Evolutionary conservation across 2,329 filamentous ascomycete species (phyloP).

Genomic region (Calonectria ilicicola): DNA sequence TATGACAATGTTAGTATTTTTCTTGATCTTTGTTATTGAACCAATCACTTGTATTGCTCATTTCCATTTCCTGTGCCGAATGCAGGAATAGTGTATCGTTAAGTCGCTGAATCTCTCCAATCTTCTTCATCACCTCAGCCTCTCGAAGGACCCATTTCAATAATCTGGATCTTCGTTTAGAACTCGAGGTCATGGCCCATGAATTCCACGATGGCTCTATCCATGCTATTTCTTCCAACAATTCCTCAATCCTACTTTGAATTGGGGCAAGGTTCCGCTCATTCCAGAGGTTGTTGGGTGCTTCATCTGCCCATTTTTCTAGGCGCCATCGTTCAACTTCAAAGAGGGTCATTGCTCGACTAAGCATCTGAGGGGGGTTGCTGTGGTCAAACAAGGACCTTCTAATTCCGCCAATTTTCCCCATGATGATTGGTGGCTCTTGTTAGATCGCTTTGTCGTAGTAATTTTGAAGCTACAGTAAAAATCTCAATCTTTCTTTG

Average conservation of each 20-base stretch:
- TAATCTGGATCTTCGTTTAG: background rate
- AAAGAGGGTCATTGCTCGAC: background rate
- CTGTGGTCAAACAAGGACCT: background rate
- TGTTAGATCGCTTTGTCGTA: background rate
- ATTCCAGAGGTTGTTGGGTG: background rate
- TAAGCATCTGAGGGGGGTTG: background rate
- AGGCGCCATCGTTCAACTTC: background rate
- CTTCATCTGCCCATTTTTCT: background rate
- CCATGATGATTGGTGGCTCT: background rate
- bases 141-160: background rate
- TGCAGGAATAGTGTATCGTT: background rate
- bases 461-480: background rate
- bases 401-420: background rate
- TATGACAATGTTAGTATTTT: background rate
- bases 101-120: background rate
- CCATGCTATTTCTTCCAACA: background rate
- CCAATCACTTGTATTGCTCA: background rate
- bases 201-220: background rate
- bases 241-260: background rate
- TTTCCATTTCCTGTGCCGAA: background rate
- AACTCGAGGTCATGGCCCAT: background rate
- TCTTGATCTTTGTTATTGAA: no score
- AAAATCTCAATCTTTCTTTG: no score
- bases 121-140: background rate
- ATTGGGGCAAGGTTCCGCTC: background rate